phyloP scores from a whole-genome alignment of 805 yeast genomes.

The Cyberlindnera japonica region DNA sequence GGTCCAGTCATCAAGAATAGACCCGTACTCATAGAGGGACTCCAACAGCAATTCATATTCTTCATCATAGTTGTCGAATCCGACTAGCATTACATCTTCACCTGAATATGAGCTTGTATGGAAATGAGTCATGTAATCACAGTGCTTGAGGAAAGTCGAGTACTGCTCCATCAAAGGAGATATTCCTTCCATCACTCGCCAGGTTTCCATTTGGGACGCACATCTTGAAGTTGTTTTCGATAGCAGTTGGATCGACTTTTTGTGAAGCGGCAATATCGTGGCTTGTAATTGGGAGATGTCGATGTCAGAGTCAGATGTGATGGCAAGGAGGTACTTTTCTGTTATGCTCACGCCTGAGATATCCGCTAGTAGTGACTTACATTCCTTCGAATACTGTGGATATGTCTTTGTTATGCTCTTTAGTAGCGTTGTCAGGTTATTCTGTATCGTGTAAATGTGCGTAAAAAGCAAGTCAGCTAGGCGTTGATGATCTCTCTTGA shows the following conservation, averaged over 20 bases:
- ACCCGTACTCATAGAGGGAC: constrained; percentile 7
- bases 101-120: constrained; percentile 13
- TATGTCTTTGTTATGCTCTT: background rate
- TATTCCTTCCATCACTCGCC: background rate
- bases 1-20: constrained; percentile 11
- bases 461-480: constrained; percentile 14
- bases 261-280: constrained; percentile 4
- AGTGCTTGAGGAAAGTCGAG: constrained; percentile 4
- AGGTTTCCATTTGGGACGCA: too few relatives aligned
- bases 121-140: constrained; percentile 16
- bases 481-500: constrained; percentile 16
- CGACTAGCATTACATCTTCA: constrained; percentile 15
- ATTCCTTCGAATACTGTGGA: background rate
- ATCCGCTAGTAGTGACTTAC: background rate
- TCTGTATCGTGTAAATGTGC: constrained; percentile 11
- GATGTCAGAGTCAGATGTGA: constrained; percentile 7
- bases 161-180: background rate
- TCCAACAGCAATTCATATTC: constrained; percentile 9
- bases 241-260: too few relatives aligned
- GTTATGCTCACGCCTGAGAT: constrained; percentile 2
- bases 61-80: constrained; percentile 18
- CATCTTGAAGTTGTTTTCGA: too few relatives aligned
- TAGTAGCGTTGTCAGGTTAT: constrained; percentile 2
- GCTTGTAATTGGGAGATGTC: constrained; percentile 1
- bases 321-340: constrained; percentile 9